These are phyloP conservation scores for Naganishia randhawae DNA, from an alignment of 768 basidiomycete species.

Conservation along the genomic window DNA sequence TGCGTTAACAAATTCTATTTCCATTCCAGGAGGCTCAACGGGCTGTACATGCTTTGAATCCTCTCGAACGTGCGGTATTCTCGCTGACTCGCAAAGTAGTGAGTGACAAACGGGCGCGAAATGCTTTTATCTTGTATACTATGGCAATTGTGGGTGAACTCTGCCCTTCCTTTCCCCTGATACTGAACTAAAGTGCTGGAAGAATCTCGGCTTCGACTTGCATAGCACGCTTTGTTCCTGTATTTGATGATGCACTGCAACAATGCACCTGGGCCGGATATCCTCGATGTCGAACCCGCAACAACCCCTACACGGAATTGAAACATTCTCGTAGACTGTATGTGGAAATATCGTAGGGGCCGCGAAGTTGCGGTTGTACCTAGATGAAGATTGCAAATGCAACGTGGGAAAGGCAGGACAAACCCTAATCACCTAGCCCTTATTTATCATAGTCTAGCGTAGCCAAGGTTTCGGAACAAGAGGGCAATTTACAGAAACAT, in stretches of 20 bases:
- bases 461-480: too few species aligned
- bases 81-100: constrained; percentile 78
- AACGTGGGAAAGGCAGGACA: too few species aligned
- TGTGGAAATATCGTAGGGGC: too few species aligned
- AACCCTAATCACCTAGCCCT: too few species aligned
- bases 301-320: not conserved
- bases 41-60: constrained; percentile 85
- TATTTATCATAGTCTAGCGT: too few species aligned
- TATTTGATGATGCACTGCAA: not conserved
- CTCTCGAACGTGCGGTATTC: constrained; percentile 82
- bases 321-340: too few species aligned
- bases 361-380: too few species aligned
- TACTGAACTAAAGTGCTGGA: not conserved
- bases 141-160: constrained; percentile 39
- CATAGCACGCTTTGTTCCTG: not conserved
- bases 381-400: too few species aligned
- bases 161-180: not conserved
- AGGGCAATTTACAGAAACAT: too few species aligned
- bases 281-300: not conserved
- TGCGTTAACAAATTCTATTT: not conserved
- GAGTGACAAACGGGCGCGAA: constrained; percentile 82
- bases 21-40: constrained; percentile 77
- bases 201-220: not conserved
- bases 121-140: constrained; percentile 84
- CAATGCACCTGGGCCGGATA: not conserved